Evolutionary conservation across 371 early-diverging fungal genomes (phyloP).

Genomic region (Enteropsectra breve): DNA sequence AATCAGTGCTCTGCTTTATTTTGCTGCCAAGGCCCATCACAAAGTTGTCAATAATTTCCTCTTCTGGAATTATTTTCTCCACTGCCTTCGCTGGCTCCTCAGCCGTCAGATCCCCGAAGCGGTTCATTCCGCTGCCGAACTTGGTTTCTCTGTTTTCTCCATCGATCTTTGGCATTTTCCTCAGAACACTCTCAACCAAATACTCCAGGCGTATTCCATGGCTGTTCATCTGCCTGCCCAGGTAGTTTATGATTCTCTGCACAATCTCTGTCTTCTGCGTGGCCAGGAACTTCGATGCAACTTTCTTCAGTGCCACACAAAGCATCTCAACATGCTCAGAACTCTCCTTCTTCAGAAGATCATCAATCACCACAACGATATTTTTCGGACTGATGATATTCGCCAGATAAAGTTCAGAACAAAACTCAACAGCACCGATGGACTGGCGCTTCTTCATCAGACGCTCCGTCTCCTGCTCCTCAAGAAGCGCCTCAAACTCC

Average conservation of each 20-base stretch:
- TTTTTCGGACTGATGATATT: conserved; percentile 26
- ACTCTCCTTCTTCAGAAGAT: conserved; percentile 9
- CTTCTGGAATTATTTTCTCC: neutral
- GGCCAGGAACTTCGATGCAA: conserved; percentile 21
- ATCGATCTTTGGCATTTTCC: too few relatives aligned
- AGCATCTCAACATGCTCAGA: conserved; percentile 41
- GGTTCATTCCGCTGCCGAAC: too few relatives aligned
- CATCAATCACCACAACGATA: conserved; percentile 16
- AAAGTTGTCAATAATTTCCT: neutral
- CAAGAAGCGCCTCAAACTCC: conserved; percentile 36
- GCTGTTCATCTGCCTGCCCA: conserved; percentile 17
- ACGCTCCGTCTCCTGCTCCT: conserved; percentile 35
- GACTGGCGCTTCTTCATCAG: conserved; percentile 26
- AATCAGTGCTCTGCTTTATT: neutral
- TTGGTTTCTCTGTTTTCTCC: too few relatives aligned
- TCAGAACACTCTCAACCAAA: too few relatives aligned
- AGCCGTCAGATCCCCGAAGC: neutral
- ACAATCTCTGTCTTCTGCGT: conserved; percentile 22
- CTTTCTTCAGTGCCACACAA: conserved; percentile 22
- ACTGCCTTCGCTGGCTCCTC: conserved; percentile 17
- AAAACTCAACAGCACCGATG: conserved; percentile 38
- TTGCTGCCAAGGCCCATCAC: neutral
- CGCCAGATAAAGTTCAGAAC: conserved; percentile 24
- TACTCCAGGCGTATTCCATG: conserved; percentile 38
- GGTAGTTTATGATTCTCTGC: conserved; percentile 9